A percentile compares a stretch with the other conserved stretches of the same genome.
phyloP scores from a whole-genome alignment of 257 asterid genomes.

The Galeopsis tetrahit region DNA sequence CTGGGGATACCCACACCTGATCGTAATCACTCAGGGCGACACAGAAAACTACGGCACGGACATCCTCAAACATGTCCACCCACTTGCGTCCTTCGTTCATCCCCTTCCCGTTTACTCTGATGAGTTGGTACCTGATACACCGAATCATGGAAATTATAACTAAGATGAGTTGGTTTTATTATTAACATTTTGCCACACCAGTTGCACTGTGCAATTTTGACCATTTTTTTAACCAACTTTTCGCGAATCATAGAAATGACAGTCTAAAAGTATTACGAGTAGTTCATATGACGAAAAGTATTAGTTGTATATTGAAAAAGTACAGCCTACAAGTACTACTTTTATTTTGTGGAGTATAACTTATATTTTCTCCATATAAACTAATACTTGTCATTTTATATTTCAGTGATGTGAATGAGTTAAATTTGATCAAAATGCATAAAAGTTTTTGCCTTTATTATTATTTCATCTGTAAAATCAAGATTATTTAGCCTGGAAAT shows the following conservation, averaged over 20 bases:
- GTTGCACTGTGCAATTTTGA: not conserved
- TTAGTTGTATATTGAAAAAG: not conserved
- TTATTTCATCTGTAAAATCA: too few relatives aligned
- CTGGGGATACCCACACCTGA: constrained; percentile 62
- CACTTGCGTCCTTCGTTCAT: constrained; percentile 90
- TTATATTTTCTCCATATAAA: not conserved
- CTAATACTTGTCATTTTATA: not conserved
- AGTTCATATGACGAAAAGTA: not conserved
- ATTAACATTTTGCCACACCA: not conserved
- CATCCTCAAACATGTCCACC: constrained; percentile 98
- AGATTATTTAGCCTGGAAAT: too few relatives aligned
- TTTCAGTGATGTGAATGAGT: too few relatives aligned
- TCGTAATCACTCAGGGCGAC: constrained; percentile 83
- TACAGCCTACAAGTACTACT: not conserved
- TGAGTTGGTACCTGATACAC: constrained; percentile 79
- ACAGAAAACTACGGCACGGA: constrained; percentile 77
- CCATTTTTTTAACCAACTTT: not conserved
- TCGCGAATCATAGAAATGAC: not conserved
- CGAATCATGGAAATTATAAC: constrained; percentile 1
- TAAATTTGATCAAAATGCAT: too few relatives aligned
- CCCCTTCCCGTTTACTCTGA: constrained; percentile 82
- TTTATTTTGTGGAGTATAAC: too few relatives aligned
- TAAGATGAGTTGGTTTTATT: not conserved
- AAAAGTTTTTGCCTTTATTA: too few relatives aligned
- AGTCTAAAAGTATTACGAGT: too few relatives aligned